A percentile compares a stretch with the other conserved stretches of the same genome.
phyloP scores from a whole-genome alignment of 2,329 filamentous ascomycete genomes.

The Geosmithia morbida region DNA sequence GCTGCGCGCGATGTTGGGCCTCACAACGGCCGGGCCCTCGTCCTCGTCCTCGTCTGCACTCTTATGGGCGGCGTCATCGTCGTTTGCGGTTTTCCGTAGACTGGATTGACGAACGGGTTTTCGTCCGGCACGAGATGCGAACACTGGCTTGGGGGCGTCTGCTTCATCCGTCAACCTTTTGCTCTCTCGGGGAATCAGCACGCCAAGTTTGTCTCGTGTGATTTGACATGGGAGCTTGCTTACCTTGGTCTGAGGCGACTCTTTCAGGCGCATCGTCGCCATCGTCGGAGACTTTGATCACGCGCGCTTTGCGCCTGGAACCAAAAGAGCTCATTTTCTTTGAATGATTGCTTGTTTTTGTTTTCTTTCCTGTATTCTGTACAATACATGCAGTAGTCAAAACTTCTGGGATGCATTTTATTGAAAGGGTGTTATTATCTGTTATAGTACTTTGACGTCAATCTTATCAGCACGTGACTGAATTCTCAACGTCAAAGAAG shows the following conservation, averaged over 20 bases:
- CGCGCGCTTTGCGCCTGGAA: conserved; percentile 55
- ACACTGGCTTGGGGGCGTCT: conserved; percentile 21
- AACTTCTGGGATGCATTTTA: conserved; percentile 5
- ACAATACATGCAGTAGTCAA: conserved; percentile 27
- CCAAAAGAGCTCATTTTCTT: conserved; percentile 41
- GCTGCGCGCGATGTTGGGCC: conserved; percentile 29
- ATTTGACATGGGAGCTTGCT: conserved; percentile 12
- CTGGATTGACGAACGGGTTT: conserved; percentile 44
- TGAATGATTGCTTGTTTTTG: not conserved
- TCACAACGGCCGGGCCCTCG: conserved; percentile 31
- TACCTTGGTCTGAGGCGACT: conserved; percentile 19
- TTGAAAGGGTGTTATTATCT: too few species aligned
- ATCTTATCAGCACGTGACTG: conserved; percentile 38
- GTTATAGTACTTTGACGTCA: conserved; percentile 4
- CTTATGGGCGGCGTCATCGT: conserved; percentile 14
- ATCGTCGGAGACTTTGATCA: conserved; percentile 57
- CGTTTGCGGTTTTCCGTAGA: conserved; percentile 35
- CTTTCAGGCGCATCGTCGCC: conserved; percentile 28
- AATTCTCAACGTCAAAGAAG: conserved; percentile 9
- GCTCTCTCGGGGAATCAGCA: conserved; percentile 14
- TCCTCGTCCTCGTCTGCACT: conserved; percentile 24
- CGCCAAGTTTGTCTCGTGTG: conserved; percentile 5
- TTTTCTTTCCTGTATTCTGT: not conserved
- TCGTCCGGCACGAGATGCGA: conserved; percentile 27
- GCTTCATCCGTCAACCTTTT: conserved; percentile 16